Evolutionary conservation across 1,139 yeast species (phyloP), one percentile per base, ranked within the genome.

Genomic region (Lodderomyces theae): DNA sequence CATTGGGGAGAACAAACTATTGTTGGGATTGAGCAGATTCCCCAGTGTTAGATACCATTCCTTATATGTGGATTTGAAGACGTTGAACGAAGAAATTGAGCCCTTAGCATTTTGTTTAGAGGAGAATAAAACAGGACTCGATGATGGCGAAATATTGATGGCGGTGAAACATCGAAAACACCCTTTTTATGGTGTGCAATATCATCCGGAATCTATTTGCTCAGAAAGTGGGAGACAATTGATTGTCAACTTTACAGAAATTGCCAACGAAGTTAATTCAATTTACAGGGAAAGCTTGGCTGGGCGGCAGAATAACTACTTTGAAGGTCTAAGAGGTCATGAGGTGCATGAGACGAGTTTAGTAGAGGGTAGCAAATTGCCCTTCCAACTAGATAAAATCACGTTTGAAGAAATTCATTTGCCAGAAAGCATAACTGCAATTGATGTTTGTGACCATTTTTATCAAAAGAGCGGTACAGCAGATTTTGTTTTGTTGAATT

Each of bases 141-240:
- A 58, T 5, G 50, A 50, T 4, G 51, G 56, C 16, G 48, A 49
- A n/a, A 67, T 85, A 2, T 58, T 88, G 32, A 90, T 92, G 98
- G 96, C 95, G 1, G 94, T 77, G 0, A 75, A 66, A 52, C 92
- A 87, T 54, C 51, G 41, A 0, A 21, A 39, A 0, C 62, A 68
- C 21, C 97, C 97, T 0, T 86, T 85, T 63, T 90, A 74, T 61
- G 98, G 96, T 0, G 97, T 94, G 2, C 99, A 94, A 54, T 94
- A 90, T 54, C 99, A 94, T 55, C 98, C 98, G 0, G 99, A 94
- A 56, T 88, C 97, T 0, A 79, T 92, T 32, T 88, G 96, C 54
- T 89, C 97, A 0, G 66, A 70, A 10, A 56, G 64, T 38, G 98
- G 98, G 1, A 69, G 59, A 3, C 57, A 61, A 6, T 61, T 92